phyloP scores from a whole-genome alignment of 208 protist genomes.

The Leishmania guyanensis region DNA sequence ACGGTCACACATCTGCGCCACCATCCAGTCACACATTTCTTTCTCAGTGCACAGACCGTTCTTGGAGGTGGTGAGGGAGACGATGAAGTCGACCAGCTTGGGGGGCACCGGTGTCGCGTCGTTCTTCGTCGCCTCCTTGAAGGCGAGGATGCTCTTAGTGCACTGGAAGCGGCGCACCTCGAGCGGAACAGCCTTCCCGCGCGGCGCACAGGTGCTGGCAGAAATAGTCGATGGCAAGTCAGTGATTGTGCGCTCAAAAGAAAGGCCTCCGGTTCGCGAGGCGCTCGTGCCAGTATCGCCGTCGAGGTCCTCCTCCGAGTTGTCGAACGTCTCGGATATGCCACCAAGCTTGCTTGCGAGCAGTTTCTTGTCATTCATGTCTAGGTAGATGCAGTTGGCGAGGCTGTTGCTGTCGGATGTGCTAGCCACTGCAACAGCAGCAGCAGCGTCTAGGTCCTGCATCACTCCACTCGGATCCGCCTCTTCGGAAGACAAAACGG shows the following conservation, averaged over 20 bases:
- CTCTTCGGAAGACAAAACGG: background rate
- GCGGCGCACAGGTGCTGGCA: background rate
- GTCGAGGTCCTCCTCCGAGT: background rate
- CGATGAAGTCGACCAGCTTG: slow-evolving; percentile 33
- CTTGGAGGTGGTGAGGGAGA: slow-evolving; percentile 19
- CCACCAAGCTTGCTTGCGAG: background rate
- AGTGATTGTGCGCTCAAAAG: background rate
- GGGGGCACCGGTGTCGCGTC: slow-evolving; percentile 23
- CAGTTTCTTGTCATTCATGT: background rate
- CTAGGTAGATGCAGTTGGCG: background rate
- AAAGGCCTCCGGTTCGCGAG: background rate
- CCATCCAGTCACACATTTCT: slow-evolving; percentile 42
- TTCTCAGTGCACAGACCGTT: slow-evolving; percentile 34
- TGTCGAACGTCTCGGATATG: background rate
- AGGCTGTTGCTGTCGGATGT: background rate
- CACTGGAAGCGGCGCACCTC: slow-evolving; percentile 40
- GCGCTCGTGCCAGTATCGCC: background rate
- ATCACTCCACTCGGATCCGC: background rate
- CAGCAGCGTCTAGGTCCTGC: background rate
- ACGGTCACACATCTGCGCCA: slow-evolving; percentile 43
- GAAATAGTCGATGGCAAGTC: background rate
- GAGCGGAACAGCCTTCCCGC: slow-evolving; percentile 13
- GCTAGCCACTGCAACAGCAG: background rate
- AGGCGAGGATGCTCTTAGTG: slow-evolving; percentile 36
- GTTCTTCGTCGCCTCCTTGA: slow-evolving; percentile 50